Percentiles rank a stretch among this genome's conserved stretches.
These are phyloP conservation scores for Cladophialophora bantiana DNA, from an alignment of 2,329 filamentous ascomycete species.

Conservation along the genomic window DNA sequence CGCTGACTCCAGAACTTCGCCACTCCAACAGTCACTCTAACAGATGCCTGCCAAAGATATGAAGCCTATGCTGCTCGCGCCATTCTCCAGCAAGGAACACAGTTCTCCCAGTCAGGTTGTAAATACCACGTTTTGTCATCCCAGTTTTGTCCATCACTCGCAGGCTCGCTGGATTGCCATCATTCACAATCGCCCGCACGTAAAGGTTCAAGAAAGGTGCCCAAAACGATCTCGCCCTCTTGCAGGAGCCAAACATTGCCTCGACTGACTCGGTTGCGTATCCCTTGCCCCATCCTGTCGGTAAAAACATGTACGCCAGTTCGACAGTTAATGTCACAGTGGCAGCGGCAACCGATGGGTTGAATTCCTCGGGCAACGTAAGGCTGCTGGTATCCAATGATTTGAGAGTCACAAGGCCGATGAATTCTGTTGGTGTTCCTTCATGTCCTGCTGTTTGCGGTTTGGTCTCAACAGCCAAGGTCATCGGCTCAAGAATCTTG, in stretches of 20 bases:
- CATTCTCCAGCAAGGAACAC: slow-evolving; percentile 42
- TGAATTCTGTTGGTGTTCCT: not conserved
- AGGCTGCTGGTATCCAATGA: not conserved
- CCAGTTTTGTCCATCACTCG: slow-evolving; percentile 45
- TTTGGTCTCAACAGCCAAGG: not conserved
- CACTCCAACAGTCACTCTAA: not conserved
- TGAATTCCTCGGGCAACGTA: not conserved
- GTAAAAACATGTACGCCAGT: slow-evolving; percentile 38
- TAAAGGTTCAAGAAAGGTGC: slow-evolving; percentile 42
- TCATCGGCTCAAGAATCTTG: not conserved
- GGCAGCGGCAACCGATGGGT: slow-evolving; percentile 20
- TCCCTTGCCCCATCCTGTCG: slow-evolving; percentile 37
- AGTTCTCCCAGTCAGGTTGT: slow-evolving; percentile 40
- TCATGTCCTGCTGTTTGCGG: not conserved
- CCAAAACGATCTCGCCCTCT: slow-evolving; percentile 39
- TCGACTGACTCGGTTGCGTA: slow-evolving; percentile 40
- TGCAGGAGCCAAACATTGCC: slow-evolving; percentile 41
- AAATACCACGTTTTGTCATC: slow-evolving; percentile 42
- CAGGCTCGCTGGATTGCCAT: slow-evolving; percentile 43
- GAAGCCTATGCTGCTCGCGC: slow-evolving; percentile 39
- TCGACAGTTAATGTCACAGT: slow-evolving; percentile 39
- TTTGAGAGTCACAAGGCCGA: not conserved
- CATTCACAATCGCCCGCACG: slow-evolving; percentile 45
- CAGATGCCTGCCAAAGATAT: slow-evolving; percentile 43
- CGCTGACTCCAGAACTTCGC: not conserved